Evolutionary conservation across 768 basidiomycete genomes (phyloP), one percentile per base, ranked within the genome.

Genomic region (Lanmaoa rubissima): DNA sequence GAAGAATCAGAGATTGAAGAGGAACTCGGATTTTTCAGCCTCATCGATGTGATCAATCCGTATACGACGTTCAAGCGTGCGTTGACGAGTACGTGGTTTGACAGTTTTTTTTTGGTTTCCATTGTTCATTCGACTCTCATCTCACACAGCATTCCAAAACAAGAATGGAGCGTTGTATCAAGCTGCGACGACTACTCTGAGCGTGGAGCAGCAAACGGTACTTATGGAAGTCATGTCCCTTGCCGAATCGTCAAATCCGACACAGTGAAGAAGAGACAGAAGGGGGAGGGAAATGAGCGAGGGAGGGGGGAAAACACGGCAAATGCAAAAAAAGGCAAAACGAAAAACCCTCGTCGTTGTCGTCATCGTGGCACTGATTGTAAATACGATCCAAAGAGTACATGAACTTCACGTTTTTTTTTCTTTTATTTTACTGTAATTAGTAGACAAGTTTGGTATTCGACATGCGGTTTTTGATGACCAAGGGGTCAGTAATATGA

Each of bases 221-320:
- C 79, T 93, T 54, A 92, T 92, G 88, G 91, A 94, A 66, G 82
- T 92, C 57, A 90, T 92, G 88, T 78, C 80, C 50, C 76, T 81
- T 66, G 89, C 89, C 31, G 87, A 88, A 61, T 28, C 61, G 13
- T 65, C 63, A 28, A 53, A 38, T n/a, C 54, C 50, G 28, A 36
- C 57, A 2, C 52, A 66, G 59, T 63, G 24, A 54, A 19, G 28
- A 2, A 28, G 6, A 28, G 28, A 31, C 9, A 14, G 10, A 26
- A 9, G 4, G 24, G 26, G 28, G 28, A 8, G 28, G 7, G 28
- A 31, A 31, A 7, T 31, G 9, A 17, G 26, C 10, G 6, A 26
- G 17, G 2, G 10, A 17, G 5, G 44, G 26, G 7, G 1, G 35
- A 2, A 13, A 35, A 35, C 11, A 35, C 13, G 14, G 13, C 14